Percentiles rank a stretch among this genome's conserved stretches.
Conservation (phyloP, 768 basidiomycete genomes). For the Tulasnella sp. region DNA sequence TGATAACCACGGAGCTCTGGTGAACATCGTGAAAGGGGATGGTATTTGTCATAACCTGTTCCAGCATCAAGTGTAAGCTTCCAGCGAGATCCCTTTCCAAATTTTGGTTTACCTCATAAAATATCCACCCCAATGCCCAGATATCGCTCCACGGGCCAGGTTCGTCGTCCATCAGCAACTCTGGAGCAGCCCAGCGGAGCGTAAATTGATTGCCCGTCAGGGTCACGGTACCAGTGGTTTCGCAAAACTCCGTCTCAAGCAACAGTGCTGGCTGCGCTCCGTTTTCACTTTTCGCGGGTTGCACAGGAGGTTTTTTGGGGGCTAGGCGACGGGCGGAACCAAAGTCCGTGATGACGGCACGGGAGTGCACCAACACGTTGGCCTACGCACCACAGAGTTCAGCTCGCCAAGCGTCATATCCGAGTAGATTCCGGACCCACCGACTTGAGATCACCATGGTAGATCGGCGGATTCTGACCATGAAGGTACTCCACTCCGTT, state of each 20-base stretch:
- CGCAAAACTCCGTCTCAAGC: neutral
- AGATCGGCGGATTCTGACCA: neutral
- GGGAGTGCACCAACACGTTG: neutral
- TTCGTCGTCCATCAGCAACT: neutral
- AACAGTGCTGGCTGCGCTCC: neutral
- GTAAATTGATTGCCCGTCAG: neutral
- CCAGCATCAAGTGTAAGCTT: neutral
- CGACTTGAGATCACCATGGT: neutral
- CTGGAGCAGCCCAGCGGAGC: neutral
- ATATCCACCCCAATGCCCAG: neutral
- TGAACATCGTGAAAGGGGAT: neutral
- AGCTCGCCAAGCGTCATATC: neutral
- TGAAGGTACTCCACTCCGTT: too few species aligned
- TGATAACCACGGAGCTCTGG: neutral
- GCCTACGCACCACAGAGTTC: neutral
- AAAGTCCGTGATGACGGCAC: neutral
- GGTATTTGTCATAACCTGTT: neutral
- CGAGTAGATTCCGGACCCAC: neutral
- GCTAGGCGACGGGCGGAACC: too few species aligned
- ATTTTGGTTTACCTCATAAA: neutral
- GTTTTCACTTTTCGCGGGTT: neutral
- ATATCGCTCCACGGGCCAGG: neutral
- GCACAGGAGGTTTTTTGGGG: neutral
- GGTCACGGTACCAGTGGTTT: neutral
- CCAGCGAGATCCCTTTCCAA: neutral